Conservation (phyloP, 352 stramenopile genomes). For the Pythium dissimile region DNA sequence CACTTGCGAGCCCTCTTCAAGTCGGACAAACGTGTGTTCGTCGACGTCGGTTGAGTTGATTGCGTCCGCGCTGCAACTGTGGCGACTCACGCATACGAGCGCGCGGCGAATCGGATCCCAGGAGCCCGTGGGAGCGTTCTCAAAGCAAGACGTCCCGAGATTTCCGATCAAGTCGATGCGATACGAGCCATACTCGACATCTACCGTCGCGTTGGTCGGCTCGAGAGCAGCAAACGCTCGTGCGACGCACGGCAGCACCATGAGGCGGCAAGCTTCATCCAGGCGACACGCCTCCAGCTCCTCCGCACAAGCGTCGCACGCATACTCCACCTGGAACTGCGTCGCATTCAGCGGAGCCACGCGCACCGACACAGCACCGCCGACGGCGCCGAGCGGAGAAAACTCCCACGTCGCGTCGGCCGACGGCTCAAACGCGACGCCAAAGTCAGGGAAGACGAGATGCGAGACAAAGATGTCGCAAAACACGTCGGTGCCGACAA, state of each 20-base stretch:
- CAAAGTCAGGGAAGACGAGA: conserved; percentile 13
- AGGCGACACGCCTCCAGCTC: conserved; percentile 10
- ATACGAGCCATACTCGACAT: conserved; percentile 10
- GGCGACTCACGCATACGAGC: conserved; percentile 1
- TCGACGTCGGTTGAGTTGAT: background rate
- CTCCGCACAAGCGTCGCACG: conserved; percentile 2
- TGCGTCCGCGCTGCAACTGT: background rate
- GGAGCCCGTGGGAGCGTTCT: background rate
- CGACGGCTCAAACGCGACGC: conserved; percentile 1
- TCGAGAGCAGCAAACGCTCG: background rate
- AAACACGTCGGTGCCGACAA: background rate
- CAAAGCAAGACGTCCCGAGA: conserved; percentile 10
- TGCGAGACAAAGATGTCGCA: conserved; percentile 4
- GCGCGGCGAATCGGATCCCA: conserved; percentile 16
- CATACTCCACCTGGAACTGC: background rate
- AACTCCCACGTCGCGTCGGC: background rate
- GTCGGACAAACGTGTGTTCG: conserved; percentile 6
- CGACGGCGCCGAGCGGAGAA: background rate
- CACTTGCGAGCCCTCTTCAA: conserved; percentile 5
- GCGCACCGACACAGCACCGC: conserved; percentile 1
- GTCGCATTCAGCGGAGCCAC: conserved; percentile 4
- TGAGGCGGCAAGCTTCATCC: background rate
- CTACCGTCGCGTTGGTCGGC: background rate
- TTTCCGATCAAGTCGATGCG: background rate
- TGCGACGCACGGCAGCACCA: conserved; percentile 10